Evolutionary conservation across 2,329 filamentous ascomycete genomes (phyloP).

Genomic region (Colletotrichum tropicicola): DNA sequence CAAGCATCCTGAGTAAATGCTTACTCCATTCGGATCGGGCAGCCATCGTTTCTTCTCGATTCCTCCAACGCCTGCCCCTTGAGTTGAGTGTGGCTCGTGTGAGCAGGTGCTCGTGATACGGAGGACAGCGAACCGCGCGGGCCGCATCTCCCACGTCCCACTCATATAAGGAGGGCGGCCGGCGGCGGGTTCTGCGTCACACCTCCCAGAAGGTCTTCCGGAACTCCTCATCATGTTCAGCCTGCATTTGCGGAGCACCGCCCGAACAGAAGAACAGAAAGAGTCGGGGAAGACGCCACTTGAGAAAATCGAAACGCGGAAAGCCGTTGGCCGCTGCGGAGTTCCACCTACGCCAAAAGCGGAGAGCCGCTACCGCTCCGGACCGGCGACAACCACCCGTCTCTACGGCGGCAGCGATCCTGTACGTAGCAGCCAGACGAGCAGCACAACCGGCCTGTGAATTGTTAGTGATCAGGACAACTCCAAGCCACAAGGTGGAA

Average conservation of each 20-base stretch:
- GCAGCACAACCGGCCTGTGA: not conserved
- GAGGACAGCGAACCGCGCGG: not conserved
- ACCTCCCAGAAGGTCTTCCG: not conserved
- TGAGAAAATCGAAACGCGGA: slow-evolving; percentile 14
- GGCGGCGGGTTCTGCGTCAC: not conserved
- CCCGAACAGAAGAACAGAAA: slow-evolving; percentile 7
- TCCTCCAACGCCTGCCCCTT: not conserved
- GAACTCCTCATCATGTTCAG: slow-evolving; percentile 20
- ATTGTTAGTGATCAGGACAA: not conserved
- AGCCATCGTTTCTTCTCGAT: slow-evolving; percentile 22
- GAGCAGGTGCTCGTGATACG: not conserved
- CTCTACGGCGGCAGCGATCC: not conserved
- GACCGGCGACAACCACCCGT: slow-evolving; percentile 18
- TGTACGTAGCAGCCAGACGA: not conserved
- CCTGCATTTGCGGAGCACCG: slow-evolving; percentile 9
- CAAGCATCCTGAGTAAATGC: not conserved
- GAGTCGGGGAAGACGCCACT: not conserved
- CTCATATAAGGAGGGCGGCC: slow-evolving; percentile 21
- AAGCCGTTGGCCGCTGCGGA: slow-evolving; percentile 32
- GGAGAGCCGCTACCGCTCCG: slow-evolving; percentile 28
- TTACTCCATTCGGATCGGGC: slow-evolving; percentile 9
- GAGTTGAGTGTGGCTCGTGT: slow-evolving; percentile 12
- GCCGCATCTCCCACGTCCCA: not conserved
- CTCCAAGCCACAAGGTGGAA: not conserved
- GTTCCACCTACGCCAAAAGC: slow-evolving; percentile 30